These are phyloP conservation scores for Solanum hybrid DNA, from an alignment of 305 asterid genomes.

Conservation along the genomic window DNA sequence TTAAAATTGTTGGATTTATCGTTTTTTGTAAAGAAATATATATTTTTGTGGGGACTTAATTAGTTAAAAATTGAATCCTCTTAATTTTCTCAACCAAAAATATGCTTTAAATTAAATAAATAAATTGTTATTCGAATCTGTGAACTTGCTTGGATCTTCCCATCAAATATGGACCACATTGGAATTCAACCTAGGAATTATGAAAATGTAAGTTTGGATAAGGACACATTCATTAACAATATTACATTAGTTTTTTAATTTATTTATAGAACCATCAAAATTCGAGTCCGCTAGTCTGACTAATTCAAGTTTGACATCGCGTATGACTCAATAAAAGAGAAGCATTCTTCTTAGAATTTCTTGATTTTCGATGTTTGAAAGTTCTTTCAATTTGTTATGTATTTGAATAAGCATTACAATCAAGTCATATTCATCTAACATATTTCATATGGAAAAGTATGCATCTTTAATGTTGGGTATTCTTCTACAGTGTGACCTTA, in stretches of 20 bases:
- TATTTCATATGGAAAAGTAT: background rate
- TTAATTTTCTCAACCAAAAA: background rate
- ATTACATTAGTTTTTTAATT: background rate
- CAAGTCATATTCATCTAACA: background rate
- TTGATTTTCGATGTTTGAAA: background rate
- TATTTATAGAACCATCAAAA: background rate
- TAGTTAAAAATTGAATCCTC: background rate
- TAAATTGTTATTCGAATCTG: background rate
- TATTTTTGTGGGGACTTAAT: background rate
- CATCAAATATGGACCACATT: background rate
- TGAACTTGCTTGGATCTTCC: background rate
- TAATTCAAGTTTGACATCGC: background rate
- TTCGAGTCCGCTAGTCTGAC: background rate
- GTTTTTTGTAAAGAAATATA: background rate
- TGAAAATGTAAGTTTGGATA: background rate
- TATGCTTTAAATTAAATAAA: background rate
- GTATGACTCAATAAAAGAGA: background rate
- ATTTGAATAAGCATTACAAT: background rate
- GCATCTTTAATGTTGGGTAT: background rate
- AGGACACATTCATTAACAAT: background rate
- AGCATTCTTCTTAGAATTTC: background rate
- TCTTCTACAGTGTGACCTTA: background rate
- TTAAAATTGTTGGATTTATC: background rate
- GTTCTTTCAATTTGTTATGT: background rate
- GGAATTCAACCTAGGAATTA: background rate